Evolutionary conservation across 768 basidiomycete species (phyloP).

Genomic region (Tylopilus sp.): DNA sequence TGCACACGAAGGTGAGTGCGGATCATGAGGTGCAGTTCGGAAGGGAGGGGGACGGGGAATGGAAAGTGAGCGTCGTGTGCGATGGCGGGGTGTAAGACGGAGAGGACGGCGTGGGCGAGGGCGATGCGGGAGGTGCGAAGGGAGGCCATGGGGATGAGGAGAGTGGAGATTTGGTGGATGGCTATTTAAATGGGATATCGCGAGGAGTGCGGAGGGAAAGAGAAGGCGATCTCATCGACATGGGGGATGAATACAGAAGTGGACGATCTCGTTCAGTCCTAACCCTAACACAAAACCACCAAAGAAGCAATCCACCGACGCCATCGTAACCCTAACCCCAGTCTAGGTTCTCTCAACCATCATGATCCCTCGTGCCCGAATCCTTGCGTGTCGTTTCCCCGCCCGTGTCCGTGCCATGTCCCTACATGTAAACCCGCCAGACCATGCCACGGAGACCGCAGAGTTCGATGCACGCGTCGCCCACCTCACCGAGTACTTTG

Average conservation of each 20-base stretch:
- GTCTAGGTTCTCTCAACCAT: slow-evolving; percentile 32
- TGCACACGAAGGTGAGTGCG: slow-evolving; percentile 44
- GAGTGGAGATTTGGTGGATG: slow-evolving; percentile 1
- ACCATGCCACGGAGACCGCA: slow-evolving; percentile 52
- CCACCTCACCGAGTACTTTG: slow-evolving; percentile 70
- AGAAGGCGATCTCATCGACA: slow-evolving; percentile 3
- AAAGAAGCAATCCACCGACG: slow-evolving; percentile 9
- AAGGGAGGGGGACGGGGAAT: slow-evolving; percentile 36
- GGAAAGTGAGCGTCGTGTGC: slow-evolving; percentile 24
- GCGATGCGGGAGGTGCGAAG: slow-evolving; percentile 40
- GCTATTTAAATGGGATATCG: slow-evolving; percentile 18
- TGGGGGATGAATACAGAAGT: slow-evolving; percentile 11
- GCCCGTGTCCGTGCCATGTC: slow-evolving; percentile 40
- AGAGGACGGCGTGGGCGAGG: slow-evolving; percentile 53
- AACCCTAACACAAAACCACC: too few relatives aligned
- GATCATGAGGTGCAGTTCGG: slow-evolving; percentile 52
- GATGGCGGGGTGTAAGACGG: slow-evolving; percentile 45
- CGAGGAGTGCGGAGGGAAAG: slow-evolving; percentile 27
- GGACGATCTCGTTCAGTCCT: slow-evolving; percentile 10
- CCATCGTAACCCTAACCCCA: slow-evolving; percentile 33
- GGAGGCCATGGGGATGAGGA: slow-evolving; percentile 15
- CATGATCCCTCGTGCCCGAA: slow-evolving; percentile 14
- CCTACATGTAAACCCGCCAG: slow-evolving; percentile 57
- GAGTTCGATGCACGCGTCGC: slow-evolving; percentile 60
- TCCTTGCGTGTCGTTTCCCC: slow-evolving; percentile 14